Base-by-base conservation (phyloP, 2,329 filamentous ascomycete genomes). In the Aspergillus sp. region DNA sequence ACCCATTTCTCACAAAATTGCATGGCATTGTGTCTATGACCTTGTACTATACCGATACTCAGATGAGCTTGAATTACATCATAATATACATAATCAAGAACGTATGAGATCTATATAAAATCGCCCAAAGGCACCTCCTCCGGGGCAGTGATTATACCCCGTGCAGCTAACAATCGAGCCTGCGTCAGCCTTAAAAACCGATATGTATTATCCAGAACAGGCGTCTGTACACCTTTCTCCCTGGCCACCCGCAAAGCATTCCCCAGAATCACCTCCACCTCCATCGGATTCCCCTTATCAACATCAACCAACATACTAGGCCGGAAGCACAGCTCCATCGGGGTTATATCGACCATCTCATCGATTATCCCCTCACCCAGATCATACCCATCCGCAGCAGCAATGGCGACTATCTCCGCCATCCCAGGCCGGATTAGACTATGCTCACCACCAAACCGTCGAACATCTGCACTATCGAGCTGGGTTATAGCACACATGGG, bases 291-390 rank as follows among this genome's bases (percentile, higher is more conserved):
- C 11, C 76, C 72, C 72, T 72, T 46, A 7, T 46, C 37, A 27
- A 71, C 59, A 58, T 82, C 78, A 46, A 74, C 70, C 11, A 70
- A 63, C 77, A 81, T 81, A 50, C 75, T 78, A 0, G 77, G 78
- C 47, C 67, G 65, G 48, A 77, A 68, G 33, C 70, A 73, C 35
- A 70, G 68, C 37, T 73, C 42, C 9, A 37, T 59, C 0, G 75
- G 74, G 62, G 81, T 76, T 33, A 66, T 56, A 27, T 68, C 58
- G 33, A 82, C 73, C 50, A 73, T 69, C 4, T 54, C 48, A 12
- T 76, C 66, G 12, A 72, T 65, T 3, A 76, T 53, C 6, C 68
- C 70, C 0, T 67, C 66, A 0, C 64, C 66, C 5, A 81, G 56
- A 13, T 67, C 56, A 4, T 71, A 60, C 0, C 76, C 75, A 4